These are phyloP conservation scores for Trichocomaceae sp. DNA, from an alignment of 2,329 filamentous ascomycete species.

Conservation along the genomic window DNA sequence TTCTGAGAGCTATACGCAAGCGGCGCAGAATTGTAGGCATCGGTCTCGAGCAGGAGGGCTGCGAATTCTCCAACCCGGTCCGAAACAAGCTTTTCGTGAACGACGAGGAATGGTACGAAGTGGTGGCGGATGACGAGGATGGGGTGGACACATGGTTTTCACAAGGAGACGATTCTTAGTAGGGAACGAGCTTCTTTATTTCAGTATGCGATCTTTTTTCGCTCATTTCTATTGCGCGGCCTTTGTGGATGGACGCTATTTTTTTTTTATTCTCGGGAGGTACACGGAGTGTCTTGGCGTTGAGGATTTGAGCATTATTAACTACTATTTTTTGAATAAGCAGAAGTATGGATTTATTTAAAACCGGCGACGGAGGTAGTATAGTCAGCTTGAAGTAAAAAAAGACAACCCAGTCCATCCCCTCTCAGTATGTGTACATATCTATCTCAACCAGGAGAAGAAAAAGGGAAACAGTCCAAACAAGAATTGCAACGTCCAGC, in stretches of 20 bases:
- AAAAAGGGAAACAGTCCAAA: background rate
- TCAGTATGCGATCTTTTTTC: background rate
- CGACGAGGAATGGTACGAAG: conserved; percentile 43
- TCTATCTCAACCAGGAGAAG: background rate
- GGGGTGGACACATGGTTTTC: conserved; percentile 7
- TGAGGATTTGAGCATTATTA: background rate
- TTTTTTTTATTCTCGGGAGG: background rate
- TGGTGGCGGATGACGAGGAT: conserved; percentile 11
- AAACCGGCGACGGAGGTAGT: no score
- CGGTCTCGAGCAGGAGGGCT: conserved; percentile 49
- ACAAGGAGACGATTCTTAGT: background rate
- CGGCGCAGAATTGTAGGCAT: conserved; percentile 48
- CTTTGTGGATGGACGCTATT: no score
- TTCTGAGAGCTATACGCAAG: conserved; percentile 40
- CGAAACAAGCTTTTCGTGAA: conserved; percentile 46
- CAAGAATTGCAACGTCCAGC: background rate
- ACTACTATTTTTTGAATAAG: background rate
- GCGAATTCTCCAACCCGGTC: conserved; percentile 47
- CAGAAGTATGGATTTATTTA: no score
- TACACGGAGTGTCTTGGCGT: background rate
- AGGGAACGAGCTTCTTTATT: background rate
- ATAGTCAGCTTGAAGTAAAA: no score
- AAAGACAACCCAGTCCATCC: background rate
- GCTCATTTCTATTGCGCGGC: no score
- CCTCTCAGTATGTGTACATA: background rate